Percentiles rank a stretch among this genome's conserved stretches.
Conservation (phyloP, 164 flowering plant genomes). For the Nelumbo lutea region DNA sequence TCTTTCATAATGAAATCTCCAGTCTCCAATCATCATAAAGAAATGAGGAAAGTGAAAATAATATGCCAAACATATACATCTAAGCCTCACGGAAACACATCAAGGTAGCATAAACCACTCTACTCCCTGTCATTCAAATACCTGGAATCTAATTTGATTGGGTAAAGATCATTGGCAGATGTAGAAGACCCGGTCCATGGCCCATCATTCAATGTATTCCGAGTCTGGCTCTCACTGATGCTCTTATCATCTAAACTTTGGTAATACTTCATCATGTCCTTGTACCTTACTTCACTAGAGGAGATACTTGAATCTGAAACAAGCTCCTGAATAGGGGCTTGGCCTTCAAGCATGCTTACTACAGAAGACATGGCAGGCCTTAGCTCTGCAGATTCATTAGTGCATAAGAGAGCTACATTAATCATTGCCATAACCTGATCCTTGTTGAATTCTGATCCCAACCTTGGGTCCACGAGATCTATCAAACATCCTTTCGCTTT, state of each 20-base stretch:
- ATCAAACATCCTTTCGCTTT: slow-evolving; percentile 21
- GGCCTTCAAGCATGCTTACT: slow-evolving; percentile 27
- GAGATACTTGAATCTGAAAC: slow-evolving; percentile 9
- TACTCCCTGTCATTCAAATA: too few relatives aligned
- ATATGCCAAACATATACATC: too few relatives aligned
- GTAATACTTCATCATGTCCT: slow-evolving; percentile 6
- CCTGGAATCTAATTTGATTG: too few relatives aligned
- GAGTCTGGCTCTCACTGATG: slow-evolving; percentile 3
- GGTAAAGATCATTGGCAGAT: too few relatives aligned
- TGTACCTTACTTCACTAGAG: slow-evolving; percentile 8
- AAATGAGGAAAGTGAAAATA: too few relatives aligned
- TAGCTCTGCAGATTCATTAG: slow-evolving; percentile 24
- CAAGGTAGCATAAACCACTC: too few relatives aligned
- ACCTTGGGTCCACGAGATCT: slow-evolving; percentile 26
- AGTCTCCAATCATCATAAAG: too few relatives aligned
- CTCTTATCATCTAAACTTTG: slow-evolving; percentile 7
- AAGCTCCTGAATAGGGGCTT: neutral
- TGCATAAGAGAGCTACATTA: slow-evolving; percentile 26
- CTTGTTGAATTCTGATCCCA: slow-evolving; percentile 15
- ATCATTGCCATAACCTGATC: slow-evolving; percentile 20
- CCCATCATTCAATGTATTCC: neutral
- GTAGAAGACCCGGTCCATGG: neutral
- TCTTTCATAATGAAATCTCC: too few relatives aligned
- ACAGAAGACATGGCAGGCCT: slow-evolving; percentile 31
- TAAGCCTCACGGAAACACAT: too few relatives aligned